phyloP scores from a whole-genome alignment of 495 filamentous ascomycete species.

The Apodospora peruviana region DNA sequence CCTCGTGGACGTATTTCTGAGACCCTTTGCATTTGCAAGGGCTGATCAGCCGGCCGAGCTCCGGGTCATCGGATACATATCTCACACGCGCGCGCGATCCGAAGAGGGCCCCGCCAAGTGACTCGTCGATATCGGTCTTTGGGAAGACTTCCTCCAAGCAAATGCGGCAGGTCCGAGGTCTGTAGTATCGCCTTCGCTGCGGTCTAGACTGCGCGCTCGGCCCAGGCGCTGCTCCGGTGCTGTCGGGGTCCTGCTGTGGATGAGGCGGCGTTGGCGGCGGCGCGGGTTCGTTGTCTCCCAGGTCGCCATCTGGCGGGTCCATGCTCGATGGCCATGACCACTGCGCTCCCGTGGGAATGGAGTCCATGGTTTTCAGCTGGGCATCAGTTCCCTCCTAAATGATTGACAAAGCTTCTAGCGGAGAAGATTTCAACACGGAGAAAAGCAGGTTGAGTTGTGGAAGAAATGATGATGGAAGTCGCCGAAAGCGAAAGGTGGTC shows the following conservation, averaged over 20 bases:
- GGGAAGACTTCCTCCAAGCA: constrained; percentile 82
- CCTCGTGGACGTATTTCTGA: constrained; percentile 90
- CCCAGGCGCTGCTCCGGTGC: neutral
- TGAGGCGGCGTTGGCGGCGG: neutral
- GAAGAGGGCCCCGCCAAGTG: constrained; percentile 58
- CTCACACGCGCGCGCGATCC: constrained; percentile 56
- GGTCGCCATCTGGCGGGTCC: neutral
- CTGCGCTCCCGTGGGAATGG: neutral
- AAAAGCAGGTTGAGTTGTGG: neutral
- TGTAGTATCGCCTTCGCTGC: constrained; percentile 46
- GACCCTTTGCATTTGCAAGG: constrained; percentile 92
- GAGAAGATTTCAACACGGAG: too few species aligned
- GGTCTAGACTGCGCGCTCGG: constrained; percentile 21
- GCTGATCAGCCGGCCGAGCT: constrained; percentile 74
- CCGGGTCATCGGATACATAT: constrained; percentile 72
- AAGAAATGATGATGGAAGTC: neutral
- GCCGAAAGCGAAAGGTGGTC: neutral
- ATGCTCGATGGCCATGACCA: constrained; percentile 15
- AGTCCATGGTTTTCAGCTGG: neutral
- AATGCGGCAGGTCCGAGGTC: constrained; percentile 79
- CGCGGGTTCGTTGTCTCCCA: neutral
- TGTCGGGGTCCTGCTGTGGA: neutral
- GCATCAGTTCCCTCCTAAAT: too few species aligned
- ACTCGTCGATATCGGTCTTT: constrained; percentile 61
- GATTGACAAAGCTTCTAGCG: too few species aligned